Base-by-base conservation (phyloP, 345 rosid genomes). In the Melaleuca alternifolia region DNA sequence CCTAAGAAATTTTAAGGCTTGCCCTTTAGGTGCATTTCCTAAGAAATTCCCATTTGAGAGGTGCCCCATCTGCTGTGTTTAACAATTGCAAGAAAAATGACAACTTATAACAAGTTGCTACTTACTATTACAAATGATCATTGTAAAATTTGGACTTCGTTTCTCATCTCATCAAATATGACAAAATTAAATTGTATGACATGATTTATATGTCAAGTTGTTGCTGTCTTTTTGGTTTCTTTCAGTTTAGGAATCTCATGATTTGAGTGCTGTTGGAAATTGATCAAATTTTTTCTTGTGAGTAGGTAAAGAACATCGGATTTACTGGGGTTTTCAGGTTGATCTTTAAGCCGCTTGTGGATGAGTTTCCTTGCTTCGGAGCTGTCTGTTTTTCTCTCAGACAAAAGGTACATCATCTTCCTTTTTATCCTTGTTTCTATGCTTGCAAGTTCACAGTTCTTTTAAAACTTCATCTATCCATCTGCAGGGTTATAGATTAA, bases 271-370 rank as follows among this genome's bases (percentile, higher is more conserved):
- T 79, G n/a, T 53, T 85, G 11, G 84, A 30, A 52, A 33, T 12
- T 41, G 48, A 23, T 85, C 52, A 85, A 48, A 5, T 62, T 41
- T 44, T 48, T 9, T 37, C 62, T 41, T 79, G 11, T 52, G 75
- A 84, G 81, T 87, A 98, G 99, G 99, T 98, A 87, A 98, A 95
- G 91, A 91, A 98, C 91, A 92, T 96, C 86, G 98, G 97, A 90
- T 98, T 98, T 89, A 95, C 99, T 82, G 99, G 99, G 91, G 96
- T 98, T 90, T 98, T 98, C 93, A 95, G 99, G 93, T 93, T 98
- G 92, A 95, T 96, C 86, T 96, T 98, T 89, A 96, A 92, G 95
- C 99, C 99, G 30, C 91, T 96, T 46, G 99, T 98, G 88, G 91
- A 93, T 23, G 99, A 96, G 88, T 92, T 98, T 85, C 99, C 99